Evolutionary conservation across 176 grass and related monocot species (phyloP).

Genomic region (Bonia amplexicaulis): DNA sequence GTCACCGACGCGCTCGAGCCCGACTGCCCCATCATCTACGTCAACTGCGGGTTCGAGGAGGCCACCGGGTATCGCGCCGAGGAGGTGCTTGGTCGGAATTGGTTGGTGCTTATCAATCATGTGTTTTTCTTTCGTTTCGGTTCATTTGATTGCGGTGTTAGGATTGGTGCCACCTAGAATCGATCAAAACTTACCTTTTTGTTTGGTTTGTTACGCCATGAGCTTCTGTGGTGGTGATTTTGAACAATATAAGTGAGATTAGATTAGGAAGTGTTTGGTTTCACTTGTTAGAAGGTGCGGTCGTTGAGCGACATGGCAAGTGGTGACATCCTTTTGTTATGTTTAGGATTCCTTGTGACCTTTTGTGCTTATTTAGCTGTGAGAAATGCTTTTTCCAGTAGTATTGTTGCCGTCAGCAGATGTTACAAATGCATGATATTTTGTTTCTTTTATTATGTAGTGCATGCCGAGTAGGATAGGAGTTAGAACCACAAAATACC

Average conservation of each 20-base stretch:
- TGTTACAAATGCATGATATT: not conserved
- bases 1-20: conserved; percentile 91
- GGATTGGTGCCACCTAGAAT: not conserved
- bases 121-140: not conserved
- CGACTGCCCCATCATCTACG: conserved; percentile 90
- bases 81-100: conserved; percentile 97
- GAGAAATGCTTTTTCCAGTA: not conserved
- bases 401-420: not conserved
- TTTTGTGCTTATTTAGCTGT: not conserved
- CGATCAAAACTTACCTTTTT: not conserved
- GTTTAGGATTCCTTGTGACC: not conserved
- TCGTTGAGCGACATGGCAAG: not conserved
- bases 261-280: not conserved
- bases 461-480: not conserved
- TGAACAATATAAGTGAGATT: not conserved
- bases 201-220: not conserved
- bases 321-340: not conserved
- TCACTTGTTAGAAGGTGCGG: not conserved
- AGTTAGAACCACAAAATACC: not conserved
- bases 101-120: conserved; percentile 41
- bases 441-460: not conserved
- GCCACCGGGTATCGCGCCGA: conserved; percentile 84
- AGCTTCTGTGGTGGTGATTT: not conserved
- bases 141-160: not conserved
- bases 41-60: conserved; percentile 94